These are phyloP conservation scores for Geotrichum siamense DNA, from an alignment of 1,139 yeast genomes.

Conservation along the genomic window DNA sequence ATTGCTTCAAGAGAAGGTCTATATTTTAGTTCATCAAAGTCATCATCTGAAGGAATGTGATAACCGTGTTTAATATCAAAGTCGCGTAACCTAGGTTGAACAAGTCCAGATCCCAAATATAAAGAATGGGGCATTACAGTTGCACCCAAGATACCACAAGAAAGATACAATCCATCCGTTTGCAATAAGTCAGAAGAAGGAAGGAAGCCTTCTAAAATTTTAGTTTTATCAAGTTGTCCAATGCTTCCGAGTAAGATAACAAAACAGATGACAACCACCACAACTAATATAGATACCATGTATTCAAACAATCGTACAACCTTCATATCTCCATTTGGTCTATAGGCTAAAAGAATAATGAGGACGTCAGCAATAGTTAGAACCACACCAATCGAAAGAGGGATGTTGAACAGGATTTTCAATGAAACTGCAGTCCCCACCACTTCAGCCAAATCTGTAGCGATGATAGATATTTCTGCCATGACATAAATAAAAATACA, in stretches of 20 bases:
- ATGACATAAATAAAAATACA: conserved; percentile 52
- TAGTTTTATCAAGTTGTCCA: conserved; percentile 44
- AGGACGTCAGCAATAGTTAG: conserved; percentile 67
- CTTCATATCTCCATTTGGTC: conserved; percentile 58
- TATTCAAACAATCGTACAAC: conserved; percentile 61
- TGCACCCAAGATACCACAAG: conserved; percentile 74
- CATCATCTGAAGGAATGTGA: conserved; percentile 32
- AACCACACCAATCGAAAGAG: conserved; percentile 71
- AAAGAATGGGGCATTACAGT: conserved; percentile 80
- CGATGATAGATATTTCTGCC: conserved; percentile 74
- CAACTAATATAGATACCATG: conserved; percentile 57
- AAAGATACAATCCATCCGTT: conserved; percentile 60
- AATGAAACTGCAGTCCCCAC: conserved; percentile 83
- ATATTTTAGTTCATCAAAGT: conserved; percentile 25
- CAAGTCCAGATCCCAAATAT: conserved; percentile 68
- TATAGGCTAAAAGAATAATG: conserved; percentile 65
- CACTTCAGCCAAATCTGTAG: conserved; percentile 83
- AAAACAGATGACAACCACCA: conserved; percentile 68
- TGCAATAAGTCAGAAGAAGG: conserved; percentile 60
- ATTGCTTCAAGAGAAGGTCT: conserved; percentile 62
- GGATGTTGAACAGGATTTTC: conserved; percentile 59
- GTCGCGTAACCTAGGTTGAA: conserved; percentile 62
- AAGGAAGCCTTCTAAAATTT: conserved; percentile 59
- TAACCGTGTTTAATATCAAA: conserved; percentile 40
- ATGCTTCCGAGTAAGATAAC: conserved; percentile 54